These are phyloP conservation scores for Mesembryanthemum crystallinum DNA, from an alignment of 148 eudicot genomes.

Conservation along the genomic window DNA sequence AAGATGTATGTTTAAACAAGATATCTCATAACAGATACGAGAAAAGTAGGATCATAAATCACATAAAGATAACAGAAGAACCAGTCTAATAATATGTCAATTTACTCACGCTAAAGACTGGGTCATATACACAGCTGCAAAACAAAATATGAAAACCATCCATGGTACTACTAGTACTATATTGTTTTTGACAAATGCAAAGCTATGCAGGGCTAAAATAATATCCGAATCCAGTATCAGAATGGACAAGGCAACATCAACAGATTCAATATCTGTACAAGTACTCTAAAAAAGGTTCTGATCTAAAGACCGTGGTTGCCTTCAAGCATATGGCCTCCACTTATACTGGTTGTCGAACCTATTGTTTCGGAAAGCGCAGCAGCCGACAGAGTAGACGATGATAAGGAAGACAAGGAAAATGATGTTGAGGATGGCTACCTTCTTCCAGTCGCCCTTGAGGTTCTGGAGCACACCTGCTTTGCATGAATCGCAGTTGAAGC, in stretches of 20 bases:
- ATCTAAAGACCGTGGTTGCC: neutral
- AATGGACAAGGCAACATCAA: neutral
- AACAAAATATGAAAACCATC: constrained; percentile 3
- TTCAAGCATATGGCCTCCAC: constrained; percentile 56
- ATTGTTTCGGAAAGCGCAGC: constrained; percentile 94
- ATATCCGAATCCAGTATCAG: neutral
- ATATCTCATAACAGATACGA: neutral
- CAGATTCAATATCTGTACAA: constrained; percentile 29
- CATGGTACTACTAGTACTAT: neutral
- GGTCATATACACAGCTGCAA: neutral
- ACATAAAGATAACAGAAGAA: neutral
- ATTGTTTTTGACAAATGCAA: neutral
- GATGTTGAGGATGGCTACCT: constrained; percentile 64
- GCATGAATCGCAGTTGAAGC: constrained; percentile 81
- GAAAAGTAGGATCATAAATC: neutral
- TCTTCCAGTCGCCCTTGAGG: constrained; percentile 88
- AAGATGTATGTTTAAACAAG: too few relatives aligned
- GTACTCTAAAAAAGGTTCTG: neutral
- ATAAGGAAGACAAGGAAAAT: constrained; percentile 68
- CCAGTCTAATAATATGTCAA: neutral
- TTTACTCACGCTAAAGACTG: neutral
- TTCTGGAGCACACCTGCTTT: constrained; percentile 86
- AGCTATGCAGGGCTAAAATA: constrained; percentile 6
- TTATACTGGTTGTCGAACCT: constrained; percentile 47
- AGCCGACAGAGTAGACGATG: constrained; percentile 82